Base-by-base conservation (phyloP, 1,284 basidiomycete species). In the Pulveroboletus sp. region DNA sequence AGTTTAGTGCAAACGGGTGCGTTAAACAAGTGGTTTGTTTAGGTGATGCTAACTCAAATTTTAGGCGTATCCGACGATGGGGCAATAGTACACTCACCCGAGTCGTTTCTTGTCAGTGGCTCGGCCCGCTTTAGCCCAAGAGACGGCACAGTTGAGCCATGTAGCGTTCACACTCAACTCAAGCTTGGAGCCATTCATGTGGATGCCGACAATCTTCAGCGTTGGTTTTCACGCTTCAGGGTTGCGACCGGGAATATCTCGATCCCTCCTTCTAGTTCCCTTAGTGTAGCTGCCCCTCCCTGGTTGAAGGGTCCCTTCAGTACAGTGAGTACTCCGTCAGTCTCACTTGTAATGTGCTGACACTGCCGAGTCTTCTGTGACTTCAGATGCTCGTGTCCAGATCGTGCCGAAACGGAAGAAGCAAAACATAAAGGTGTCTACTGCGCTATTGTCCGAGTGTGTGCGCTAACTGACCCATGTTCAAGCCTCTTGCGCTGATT, bases 81-180 rank as follows among this genome's bases (percentile, higher is more conserved):
- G 45, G 64, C 70, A 40, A 78, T 83, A 62, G 54, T 85, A 33
- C 72, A 70, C 56, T 64, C 81, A 24, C 80, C 82, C 9, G 78
- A 78, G 11, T 65, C 72, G 2, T 75, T 84, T 40, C 71, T 75
- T 49, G 71, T 86, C 39, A 67, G 68, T 26, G 74, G 78, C 8
- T 80, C 79, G n/a, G 74, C 82, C 38, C 76, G 77, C 47, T 83
- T 89, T 60, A 82, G 81, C 67, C 85, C 87, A 3, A 78, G 78
- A 58, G 74, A 78, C 48, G 81, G 82, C 14, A 68, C 72, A n/a
- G 65, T 87, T 39, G 80, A 86, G 61, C 73, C 77, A 3, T 79
- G 81, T 54, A 85, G 84, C 46, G 67, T 88, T 39, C 75, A 78
- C n/a, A 71, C 75, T 14, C 73, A 73, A 7, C 65, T 87, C 43